phyloP scores from a whole-genome alignment of 495 filamentous ascomycete species.

The Cercophora samala region DNA sequence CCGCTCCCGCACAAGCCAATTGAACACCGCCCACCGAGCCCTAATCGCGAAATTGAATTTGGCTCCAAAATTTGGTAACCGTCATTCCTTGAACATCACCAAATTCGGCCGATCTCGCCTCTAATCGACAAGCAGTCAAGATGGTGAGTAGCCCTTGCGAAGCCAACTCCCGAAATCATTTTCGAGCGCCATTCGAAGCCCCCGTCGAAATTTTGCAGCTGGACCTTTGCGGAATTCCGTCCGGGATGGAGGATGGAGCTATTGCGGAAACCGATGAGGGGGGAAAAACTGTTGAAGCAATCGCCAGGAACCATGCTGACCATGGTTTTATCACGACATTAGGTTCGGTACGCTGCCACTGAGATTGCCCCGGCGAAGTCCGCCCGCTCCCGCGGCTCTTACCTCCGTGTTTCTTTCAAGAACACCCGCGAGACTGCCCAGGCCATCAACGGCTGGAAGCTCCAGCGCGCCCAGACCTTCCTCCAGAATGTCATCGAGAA shows the following conservation, averaged over 20 bases:
- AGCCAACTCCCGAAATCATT: conserved; percentile 13
- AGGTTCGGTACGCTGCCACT: conserved; percentile 98
- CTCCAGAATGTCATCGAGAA: conserved; percentile 95
- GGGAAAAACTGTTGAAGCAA: not conserved
- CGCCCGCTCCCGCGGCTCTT: conserved; percentile 93
- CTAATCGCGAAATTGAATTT: conserved; percentile 39
- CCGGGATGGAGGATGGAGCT: conserved; percentile 6
- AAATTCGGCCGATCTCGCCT: conserved; percentile 35
- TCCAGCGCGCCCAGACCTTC: conserved; percentile 87
- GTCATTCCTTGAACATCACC: conserved; percentile 29
- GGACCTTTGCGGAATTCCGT: conserved; percentile 9
- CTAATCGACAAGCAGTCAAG: conserved; percentile 39
- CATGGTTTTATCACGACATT: conserved; percentile 31
- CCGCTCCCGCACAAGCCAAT: conserved; percentile 29
- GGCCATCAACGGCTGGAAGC: conserved; percentile 98
- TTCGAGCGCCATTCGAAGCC: conserved; percentile 8
- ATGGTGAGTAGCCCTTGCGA: conserved; percentile 35
- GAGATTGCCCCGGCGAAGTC: conserved; percentile 86
- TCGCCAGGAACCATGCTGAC: conserved; percentile 34
- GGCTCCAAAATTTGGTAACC: conserved; percentile 36
- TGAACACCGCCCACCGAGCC: conserved; percentile 34
- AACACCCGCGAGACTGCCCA: conserved; percentile 99
- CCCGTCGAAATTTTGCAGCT: conserved; percentile 8
- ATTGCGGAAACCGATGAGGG: conserved; percentile 1
- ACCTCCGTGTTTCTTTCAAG: conserved; percentile 99